phyloP scores from a whole-genome alignment of 257 asterid genomes.

The Avicennia marina region DNA sequence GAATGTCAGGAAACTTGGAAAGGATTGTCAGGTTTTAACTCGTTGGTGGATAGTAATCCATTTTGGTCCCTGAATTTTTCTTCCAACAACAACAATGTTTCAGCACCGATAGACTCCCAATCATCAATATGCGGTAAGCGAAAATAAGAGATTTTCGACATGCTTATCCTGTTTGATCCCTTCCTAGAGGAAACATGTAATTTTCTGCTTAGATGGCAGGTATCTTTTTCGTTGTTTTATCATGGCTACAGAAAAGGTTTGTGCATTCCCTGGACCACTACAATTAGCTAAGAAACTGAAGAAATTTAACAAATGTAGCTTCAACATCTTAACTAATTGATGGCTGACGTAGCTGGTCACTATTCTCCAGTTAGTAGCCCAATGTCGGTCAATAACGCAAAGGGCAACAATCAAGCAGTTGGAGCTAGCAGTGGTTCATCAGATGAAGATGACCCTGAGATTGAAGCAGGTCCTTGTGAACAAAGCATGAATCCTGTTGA shows the following conservation, averaged over 20 bases:
- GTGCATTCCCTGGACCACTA: too few relatives aligned
- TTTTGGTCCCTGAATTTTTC: slow-evolving; percentile 37
- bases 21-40: slow-evolving; percentile 30
- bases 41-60: slow-evolving; percentile 23
- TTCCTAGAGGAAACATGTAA: too few relatives aligned
- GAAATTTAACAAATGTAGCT: too few relatives aligned
- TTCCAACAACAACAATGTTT: slow-evolving; percentile 28
- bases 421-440: slow-evolving; percentile 19
- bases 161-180: background rate
- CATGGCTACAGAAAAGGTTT: too few relatives aligned
- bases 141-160: background rate
- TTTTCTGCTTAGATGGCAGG: too few relatives aligned
- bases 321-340: too few relatives aligned
- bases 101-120: slow-evolving; percentile 53
- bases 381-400: slow-evolving; percentile 43
- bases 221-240: too few relatives aligned
- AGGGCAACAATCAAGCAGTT: slow-evolving; percentile 5
- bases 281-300: too few relatives aligned
- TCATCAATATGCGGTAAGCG: slow-evolving; percentile 70
- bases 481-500: slow-evolving; percentile 50
- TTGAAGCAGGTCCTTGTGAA: slow-evolving; percentile 64
- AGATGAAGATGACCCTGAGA: slow-evolving; percentile 67
- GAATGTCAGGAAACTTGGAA: slow-evolving; percentile 39
- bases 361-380: slow-evolving; percentile 59
- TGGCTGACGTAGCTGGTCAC: background rate